Evolutionary conservation across 306 rosid species (phyloP).

Genomic region (Heteromeles arbutifolia): DNA sequence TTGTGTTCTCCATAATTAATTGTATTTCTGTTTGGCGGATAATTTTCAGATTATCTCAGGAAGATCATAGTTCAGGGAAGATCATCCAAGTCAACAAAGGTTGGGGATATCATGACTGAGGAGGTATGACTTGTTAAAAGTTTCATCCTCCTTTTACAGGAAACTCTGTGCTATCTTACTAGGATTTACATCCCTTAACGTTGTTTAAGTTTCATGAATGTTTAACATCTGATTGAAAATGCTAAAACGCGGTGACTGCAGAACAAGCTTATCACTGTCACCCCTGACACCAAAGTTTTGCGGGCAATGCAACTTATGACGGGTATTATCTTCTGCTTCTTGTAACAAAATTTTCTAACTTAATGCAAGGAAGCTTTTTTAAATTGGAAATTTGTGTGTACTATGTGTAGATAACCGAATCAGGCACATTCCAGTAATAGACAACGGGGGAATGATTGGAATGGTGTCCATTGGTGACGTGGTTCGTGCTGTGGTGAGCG

Average conservation of each 20-base stretch:
- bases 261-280: slow-evolving; percentile 96
- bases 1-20: neutral
- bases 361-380: neutral
- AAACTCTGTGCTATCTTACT: neutral
- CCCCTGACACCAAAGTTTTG: slow-evolving; percentile 77
- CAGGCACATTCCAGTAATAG: slow-evolving; percentile 95
- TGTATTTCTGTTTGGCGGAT: neutral
- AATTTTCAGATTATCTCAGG: slow-evolving; percentile 74
- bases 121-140: slow-evolving; percentile 48
- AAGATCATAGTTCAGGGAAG: slow-evolving; percentile 99
- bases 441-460: slow-evolving; percentile 68
- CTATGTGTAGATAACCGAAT: slow-evolving; percentile 65
- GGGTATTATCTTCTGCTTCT: slow-evolving; percentile 37
- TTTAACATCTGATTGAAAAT: slow-evolving; percentile 13
- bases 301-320: slow-evolving; percentile 98
- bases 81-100: slow-evolving; percentile 96
- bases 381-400: slow-evolving; percentile 14
- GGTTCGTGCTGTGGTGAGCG: slow-evolving; percentile 94
- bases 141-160: neutral
- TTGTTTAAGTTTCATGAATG: neutral
- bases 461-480: slow-evolving; percentile 99
- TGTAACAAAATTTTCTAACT: neutral
- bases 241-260: slow-evolving; percentile 22
- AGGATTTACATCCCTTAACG: neutral
- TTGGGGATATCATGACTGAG: slow-evolving; percentile 99